Base-by-base conservation (phyloP, 176 grass and related monocot species). In the Lolium multiflorum region DNA sequence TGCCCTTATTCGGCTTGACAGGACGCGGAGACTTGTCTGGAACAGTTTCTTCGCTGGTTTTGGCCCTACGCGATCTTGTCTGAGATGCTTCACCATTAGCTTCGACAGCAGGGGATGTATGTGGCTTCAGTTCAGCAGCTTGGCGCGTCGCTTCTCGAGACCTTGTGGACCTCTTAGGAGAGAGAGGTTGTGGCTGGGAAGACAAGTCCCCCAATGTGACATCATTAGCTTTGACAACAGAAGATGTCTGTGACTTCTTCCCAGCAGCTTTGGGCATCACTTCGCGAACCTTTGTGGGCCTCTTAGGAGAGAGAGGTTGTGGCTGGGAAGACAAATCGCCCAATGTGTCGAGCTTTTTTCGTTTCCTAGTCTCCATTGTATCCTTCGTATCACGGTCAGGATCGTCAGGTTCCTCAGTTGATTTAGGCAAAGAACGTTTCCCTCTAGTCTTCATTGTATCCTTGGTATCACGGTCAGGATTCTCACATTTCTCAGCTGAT, bases 301-400 rank as follows among this genome's bases (percentile, higher is more conserved):
- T 77, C 51, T 77, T 91, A 81, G 20, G 78, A 82, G 59, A 71
- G 28, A 46, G 70, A 84, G 71, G 41, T 35, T 77, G 76, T 56
- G 81, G 79, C 44, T 68, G 87, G 77, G 83, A 91, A 75, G 76
- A 87, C 58, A 93, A 78, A 91, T 95, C 94, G 76, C 89, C 94
- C 63, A 95, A 83, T 37, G 84, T 93, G 80, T 91, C 70, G 67
- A 95, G 87, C 58, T 88, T 93, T 85, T 88, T 91, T 80, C 91
- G 87, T 82, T 91, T 95, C 60, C 67, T 91, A 79, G 80, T 85
- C 58, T 88, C 5, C 22, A 48, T 44, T 26, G 21, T 6, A 48
- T 74, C 68, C 68, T 74, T 74, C 22, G 46, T 26, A 73, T 18
- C 22, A 28, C 7, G 46, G 47, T 52, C 46, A 51, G 21, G 46